A percentile compares a stretch with the other conserved stretches of the same genome.
These are phyloP conservation scores for Jasminum sambac DNA, from an alignment of 257 asterid genomes.

Conservation along the genomic window DNA sequence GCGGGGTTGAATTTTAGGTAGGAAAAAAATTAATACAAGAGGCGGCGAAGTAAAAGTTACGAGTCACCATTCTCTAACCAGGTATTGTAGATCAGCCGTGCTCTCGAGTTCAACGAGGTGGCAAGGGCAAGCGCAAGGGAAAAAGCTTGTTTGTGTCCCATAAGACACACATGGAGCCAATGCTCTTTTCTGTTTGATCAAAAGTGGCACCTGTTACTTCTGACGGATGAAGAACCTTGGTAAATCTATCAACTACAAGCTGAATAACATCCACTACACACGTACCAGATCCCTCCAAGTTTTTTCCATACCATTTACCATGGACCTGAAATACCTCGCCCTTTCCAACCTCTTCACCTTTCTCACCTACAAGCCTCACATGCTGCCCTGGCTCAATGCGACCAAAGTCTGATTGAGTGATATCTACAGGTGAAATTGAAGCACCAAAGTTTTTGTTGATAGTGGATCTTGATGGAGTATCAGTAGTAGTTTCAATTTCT, in stretches of 20 bases:
- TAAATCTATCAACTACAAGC: conserved; percentile 44
- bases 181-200: conserved; percentile 56
- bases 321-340: conserved; percentile 64
- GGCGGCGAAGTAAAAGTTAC: background rate
- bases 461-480: conserved; percentile 33
- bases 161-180: conserved; percentile 62
- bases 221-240: conserved; percentile 60
- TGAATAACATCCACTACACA: conserved; percentile 74
- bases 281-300: conserved; percentile 56
- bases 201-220: conserved; percentile 61
- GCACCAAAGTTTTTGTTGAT: conserved; percentile 39
- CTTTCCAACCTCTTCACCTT: conserved; percentile 62
- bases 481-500: conserved; percentile 40
- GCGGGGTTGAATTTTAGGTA: too few relatives aligned
- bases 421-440: conserved; percentile 32
- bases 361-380: conserved; percentile 57
- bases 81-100: background rate
- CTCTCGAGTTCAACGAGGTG: conserved; percentile 37
- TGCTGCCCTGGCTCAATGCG: conserved; percentile 57
- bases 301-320: conserved; percentile 64
- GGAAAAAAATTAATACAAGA: too few relatives aligned
- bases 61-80: conserved; percentile 17
- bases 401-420: conserved; percentile 24
- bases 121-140: conserved; percentile 53
- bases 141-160: conserved; percentile 66